Evolutionary conservation across 2,329 filamentous ascomycete genomes (phyloP), one percentile per base, ranked within the genome.

Genomic region (Talaromyces rugulosus): DNA sequence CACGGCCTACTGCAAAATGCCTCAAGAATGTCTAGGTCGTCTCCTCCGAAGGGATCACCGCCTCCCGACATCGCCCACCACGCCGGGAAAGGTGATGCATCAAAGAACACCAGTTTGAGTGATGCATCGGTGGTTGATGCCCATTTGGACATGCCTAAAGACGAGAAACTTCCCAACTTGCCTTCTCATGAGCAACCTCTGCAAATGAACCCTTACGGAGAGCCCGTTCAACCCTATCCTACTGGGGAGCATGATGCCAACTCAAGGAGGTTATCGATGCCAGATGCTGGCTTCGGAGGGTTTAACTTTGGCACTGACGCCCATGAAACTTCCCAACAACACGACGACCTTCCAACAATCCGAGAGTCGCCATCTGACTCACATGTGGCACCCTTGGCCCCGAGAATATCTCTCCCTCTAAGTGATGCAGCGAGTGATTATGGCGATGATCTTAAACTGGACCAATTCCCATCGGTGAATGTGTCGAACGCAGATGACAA

Each of bases 1-100:
- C 79, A 83, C 51, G 79, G 80, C 61, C 77, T 88, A 27, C 69
- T 87, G 53, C 75, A 78, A 56, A 85, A 87, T 69, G 85, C 85
- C 14, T 81, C 84, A 67, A 74, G 80, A 30, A 86, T 87, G 80
- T 85, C 85, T 9, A 80, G 54, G 14, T 63, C 79, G 9, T 83
- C 83, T 3, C 74, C 78, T 53, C 81, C 82, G n/a, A 52, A 55
- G 40, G 60, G 42, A 42, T 42, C 56, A 16, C 59, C 61, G 2
- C 52, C 61, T 30, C 40, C 40, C 30, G 42, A 44, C 28, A 31
- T 53, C 11, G 16, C 36, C 36, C 14, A 40, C 2, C 36, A 40
- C 16, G 4, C 36, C 5, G 14, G 36, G 6, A 47, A 47, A 8
- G 8, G 8, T 36, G 33, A 36, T 36, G 33, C 33, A 7, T 12